Evolutionary conservation across 2,329 filamentous ascomycete genomes (phyloP).

Genomic region (Colletotrichum neosansevieriae): DNA sequence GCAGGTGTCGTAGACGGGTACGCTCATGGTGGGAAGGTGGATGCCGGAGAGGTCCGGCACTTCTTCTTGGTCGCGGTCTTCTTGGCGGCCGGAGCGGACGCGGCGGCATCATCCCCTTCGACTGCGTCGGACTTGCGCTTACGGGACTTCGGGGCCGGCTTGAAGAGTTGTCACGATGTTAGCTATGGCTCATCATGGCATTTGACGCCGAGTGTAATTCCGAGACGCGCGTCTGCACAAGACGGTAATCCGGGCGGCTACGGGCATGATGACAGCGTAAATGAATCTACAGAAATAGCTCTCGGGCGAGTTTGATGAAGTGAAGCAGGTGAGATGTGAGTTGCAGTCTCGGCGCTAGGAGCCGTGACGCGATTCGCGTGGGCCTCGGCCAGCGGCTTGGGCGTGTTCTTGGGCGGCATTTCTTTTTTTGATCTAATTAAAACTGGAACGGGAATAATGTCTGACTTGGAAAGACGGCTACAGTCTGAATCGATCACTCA

Average conservation of each 20-base stretch:
- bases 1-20: constrained; percentile 44
- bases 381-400: constrained; percentile 19
- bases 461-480: neutral
- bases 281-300: too few species aligned
- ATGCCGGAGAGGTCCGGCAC: constrained; percentile 51
- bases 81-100: neutral
- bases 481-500: constrained; percentile 3
- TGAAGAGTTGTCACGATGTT: constrained; percentile 12
- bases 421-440: constrained; percentile 1
- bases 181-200: neutral
- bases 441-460: neutral
- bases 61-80: constrained; percentile 5
- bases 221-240: neutral
- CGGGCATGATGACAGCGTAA: too few species aligned
- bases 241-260: too few species aligned
- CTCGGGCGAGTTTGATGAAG: neutral
- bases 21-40: constrained; percentile 47
- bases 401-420: constrained; percentile 15
- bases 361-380: constrained; percentile 24
- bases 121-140: constrained; percentile 39
- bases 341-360: neutral
- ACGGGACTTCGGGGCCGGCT: constrained; percentile 25
- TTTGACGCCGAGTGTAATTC: neutral
- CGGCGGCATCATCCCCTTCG: neutral
- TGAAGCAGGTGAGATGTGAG: neutral